phyloP scores from a whole-genome alignment of 805 yeast genomes.

The Wickerhamiella slavikovae region DNA sequence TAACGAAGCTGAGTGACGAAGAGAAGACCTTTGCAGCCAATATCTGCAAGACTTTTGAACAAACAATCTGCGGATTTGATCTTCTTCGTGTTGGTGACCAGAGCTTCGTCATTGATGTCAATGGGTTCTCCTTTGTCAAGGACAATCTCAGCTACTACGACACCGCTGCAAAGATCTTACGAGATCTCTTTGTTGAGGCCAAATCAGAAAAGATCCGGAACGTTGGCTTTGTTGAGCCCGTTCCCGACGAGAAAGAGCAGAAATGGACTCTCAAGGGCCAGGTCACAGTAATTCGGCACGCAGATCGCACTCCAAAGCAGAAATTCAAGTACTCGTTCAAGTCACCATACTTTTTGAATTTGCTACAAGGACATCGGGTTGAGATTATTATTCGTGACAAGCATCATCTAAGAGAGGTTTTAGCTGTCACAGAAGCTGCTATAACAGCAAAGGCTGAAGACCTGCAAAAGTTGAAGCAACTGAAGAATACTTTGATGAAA shows the following conservation, averaged over 20 bases:
- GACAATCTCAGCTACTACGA: slow-evolving; percentile 79
- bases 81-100: slow-evolving; percentile 70
- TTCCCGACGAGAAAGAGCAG: slow-evolving; percentile 22
- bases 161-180: slow-evolving; percentile 52
- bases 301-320: slow-evolving; percentile 96
- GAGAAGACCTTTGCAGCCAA: slow-evolving; percentile 67
- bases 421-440: slow-evolving; percentile 69
- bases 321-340: slow-evolving; percentile 89
- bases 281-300: slow-evolving; percentile 84
- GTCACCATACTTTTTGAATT: slow-evolving; percentile 64
- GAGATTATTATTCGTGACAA: slow-evolving; percentile 89
- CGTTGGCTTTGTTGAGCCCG: slow-evolving; percentile 3
- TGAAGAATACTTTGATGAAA: slow-evolving; percentile 69
- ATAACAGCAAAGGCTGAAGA: slow-evolving; percentile 62
- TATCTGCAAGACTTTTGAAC: slow-evolving; percentile 61
- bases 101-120: slow-evolving; percentile 89
- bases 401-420: slow-evolving; percentile 64
- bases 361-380: slow-evolving; percentile 83
- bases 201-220: slow-evolving; percentile 17
- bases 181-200: slow-evolving; percentile 52
- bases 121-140: slow-evolving; percentile 93
- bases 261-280: slow-evolving; percentile 94
- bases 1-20: slow-evolving; percentile 54
- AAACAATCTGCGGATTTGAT: slow-evolving; percentile 95
- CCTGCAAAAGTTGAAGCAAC: slow-evolving; percentile 47